These are phyloP conservation scores for Fraxinus floribunda DNA, from an alignment of 305 asterid species.

Conservation along the genomic window DNA sequence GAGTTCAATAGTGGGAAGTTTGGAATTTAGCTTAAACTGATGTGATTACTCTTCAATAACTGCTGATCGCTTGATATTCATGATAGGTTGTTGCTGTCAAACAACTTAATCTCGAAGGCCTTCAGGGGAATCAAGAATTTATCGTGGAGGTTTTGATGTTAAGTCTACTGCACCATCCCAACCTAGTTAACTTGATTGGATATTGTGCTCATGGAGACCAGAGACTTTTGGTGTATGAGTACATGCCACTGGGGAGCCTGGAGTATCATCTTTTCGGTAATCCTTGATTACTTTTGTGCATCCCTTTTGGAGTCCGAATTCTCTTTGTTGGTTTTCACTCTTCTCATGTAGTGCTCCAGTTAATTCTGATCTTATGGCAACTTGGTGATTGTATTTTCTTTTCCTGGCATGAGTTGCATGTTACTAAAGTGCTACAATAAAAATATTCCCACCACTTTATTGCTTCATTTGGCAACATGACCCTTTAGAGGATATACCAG, in stretches of 20 bases:
- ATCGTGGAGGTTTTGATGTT: slow-evolving; percentile 89
- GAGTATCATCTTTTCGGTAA: slow-evolving; percentile 86
- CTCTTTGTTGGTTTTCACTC: neutral
- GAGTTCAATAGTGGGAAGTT: neutral
- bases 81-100: slow-evolving; percentile 74
- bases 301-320: neutral
- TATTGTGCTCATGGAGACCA: slow-evolving; percentile 91
- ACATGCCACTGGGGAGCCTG: slow-evolving; percentile 91
- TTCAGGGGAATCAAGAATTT: slow-evolving; percentile 87
- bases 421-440: neutral
- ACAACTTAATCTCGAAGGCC: slow-evolving; percentile 80
- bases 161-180: slow-evolving; percentile 73
- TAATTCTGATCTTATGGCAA: neutral
- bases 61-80: slow-evolving; percentile 12
- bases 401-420: neutral
- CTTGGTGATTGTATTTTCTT: neutral
- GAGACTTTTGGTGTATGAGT: slow-evolving; percentile 83
- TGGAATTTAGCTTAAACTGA: slow-evolving; percentile 12
- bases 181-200: slow-evolving; percentile 83
- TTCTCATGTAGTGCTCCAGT: neutral
- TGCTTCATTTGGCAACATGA: neutral
- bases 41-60: slow-evolving; percentile 35
- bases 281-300: neutral
- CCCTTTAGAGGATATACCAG: neutral
- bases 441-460: neutral